These are phyloP conservation scores for Solanum sitiens DNA, from an alignment of 257 asterid genomes.

Conservation along the genomic window DNA sequence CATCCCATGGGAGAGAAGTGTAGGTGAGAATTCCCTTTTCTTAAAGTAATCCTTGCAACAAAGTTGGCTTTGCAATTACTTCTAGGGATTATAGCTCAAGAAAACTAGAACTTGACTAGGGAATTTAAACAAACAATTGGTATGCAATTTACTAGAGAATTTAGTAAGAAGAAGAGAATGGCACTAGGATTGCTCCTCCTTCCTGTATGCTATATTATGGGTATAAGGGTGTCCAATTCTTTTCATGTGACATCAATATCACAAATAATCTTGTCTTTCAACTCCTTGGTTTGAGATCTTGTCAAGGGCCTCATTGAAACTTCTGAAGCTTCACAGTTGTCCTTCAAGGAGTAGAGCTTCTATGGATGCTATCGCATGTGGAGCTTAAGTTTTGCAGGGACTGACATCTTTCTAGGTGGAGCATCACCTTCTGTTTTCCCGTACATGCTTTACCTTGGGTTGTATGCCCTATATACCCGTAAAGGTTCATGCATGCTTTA, in stretches of 20 bases:
- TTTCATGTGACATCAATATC: neutral
- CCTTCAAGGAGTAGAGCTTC: neutral
- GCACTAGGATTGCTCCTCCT: neutral
- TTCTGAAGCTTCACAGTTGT: neutral
- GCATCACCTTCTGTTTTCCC: neutral
- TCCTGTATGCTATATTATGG: neutral
- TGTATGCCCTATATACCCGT: neutral
- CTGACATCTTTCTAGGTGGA: neutral
- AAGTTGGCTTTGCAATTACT: neutral
- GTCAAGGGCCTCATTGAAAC: neutral
- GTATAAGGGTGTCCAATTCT: neutral
- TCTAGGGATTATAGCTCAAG: neutral
- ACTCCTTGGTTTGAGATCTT: neutral
- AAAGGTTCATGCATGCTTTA: neutral
- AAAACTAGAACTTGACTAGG: neutral
- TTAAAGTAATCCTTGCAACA: neutral
- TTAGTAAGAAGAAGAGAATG: neutral
- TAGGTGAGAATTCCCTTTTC: neutral
- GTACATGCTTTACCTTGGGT: neutral
- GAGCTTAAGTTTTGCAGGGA: neutral
- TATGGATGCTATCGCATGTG: neutral
- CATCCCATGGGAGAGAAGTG: neutral
- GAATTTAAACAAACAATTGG: neutral
- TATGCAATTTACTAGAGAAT: neutral
- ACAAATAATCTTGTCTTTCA: neutral